These are phyloP conservation scores for Phytophthora pisi DNA, from an alignment of 352 stramenopile genomes.

Conservation along the genomic window DNA sequence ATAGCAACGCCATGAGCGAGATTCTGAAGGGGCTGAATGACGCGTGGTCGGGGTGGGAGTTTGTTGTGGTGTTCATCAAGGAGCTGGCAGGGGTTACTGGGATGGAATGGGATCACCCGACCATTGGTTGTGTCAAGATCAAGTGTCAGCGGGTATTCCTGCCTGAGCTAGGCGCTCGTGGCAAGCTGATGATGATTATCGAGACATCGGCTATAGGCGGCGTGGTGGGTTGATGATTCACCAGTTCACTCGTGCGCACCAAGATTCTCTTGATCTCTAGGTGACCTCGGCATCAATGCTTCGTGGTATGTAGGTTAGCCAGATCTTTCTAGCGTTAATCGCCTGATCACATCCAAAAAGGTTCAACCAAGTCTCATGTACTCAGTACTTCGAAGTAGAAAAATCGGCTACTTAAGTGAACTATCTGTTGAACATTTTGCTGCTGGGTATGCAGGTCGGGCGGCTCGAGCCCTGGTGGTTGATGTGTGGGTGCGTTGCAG, in stretches of 20 bases:
- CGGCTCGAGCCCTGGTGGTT: neutral
- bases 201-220: neutral
- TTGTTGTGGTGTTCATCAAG: neutral
- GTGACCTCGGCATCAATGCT: too few species aligned
- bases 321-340: too few species aligned
- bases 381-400: too few species aligned
- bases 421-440: too few species aligned
- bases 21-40: constrained; percentile 5
- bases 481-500: constrained; percentile 1
- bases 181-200: neutral
- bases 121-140: neutral
- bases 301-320: too few species aligned
- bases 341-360: too few species aligned
- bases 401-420: too few species aligned
- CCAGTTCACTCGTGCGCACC: too few species aligned
- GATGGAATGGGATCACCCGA: neutral
- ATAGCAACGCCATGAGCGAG: neutral
- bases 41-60: neutral
- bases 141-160: neutral
- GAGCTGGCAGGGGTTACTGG: neutral
- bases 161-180: neutral
- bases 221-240: neutral
- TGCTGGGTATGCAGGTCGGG: too few species aligned
- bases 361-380: too few species aligned
- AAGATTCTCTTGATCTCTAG: too few species aligned